A percentile compares a stretch with the other conserved stretches of the same genome.
These are phyloP conservation scores for Aspergillus ochraceus DNA, from an alignment of 2,329 filamentous ascomycete species.

Conservation along the genomic window DNA sequence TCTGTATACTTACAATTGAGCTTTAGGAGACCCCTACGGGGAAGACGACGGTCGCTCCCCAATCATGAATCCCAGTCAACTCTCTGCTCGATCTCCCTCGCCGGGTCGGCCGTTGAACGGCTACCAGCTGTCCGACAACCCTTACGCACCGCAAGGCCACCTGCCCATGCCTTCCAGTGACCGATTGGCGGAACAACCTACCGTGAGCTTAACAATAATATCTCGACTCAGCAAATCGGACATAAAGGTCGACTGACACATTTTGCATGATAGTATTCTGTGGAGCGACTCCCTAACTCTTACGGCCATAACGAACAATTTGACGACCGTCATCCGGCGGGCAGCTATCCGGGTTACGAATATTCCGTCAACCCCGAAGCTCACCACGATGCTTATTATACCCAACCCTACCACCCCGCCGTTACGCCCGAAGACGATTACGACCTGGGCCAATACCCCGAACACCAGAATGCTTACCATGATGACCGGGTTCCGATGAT, in stretches of 20 bases:
- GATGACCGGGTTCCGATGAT: constrained; percentile 78
- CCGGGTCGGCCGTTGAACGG: constrained; percentile 72
- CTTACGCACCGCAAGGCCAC: constrained; percentile 61
- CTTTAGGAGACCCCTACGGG: constrained; percentile 39
- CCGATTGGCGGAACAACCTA: constrained; percentile 77
- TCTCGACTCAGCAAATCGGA: background rate
- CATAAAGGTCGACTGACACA: background rate
- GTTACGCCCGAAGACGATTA: constrained; percentile 56
- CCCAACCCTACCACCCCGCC: constrained; percentile 74
- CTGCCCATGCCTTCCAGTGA: constrained; percentile 74
- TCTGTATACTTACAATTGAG: constrained; percentile 23
- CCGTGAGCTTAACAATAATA: constrained; percentile 56
- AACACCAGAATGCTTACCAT: constrained; percentile 58
- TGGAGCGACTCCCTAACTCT: constrained; percentile 65
- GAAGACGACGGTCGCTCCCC: constrained; percentile 45
- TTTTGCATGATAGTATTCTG: constrained; percentile 59
- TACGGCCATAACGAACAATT: constrained; percentile 64
- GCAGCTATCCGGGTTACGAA: constrained; percentile 58
- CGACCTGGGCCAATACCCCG: constrained; percentile 56
- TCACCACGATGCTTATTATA: constrained; percentile 86
- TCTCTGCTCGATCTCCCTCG: constrained; percentile 65
- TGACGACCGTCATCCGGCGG: constrained; percentile 49
- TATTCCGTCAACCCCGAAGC: constrained; percentile 79
- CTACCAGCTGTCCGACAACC: constrained; percentile 80
- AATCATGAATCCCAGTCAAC: constrained; percentile 56